phyloP scores from a whole-genome alignment of 2,329 filamentous ascomycete genomes.

The Hypomyces perniciosus region DNA sequence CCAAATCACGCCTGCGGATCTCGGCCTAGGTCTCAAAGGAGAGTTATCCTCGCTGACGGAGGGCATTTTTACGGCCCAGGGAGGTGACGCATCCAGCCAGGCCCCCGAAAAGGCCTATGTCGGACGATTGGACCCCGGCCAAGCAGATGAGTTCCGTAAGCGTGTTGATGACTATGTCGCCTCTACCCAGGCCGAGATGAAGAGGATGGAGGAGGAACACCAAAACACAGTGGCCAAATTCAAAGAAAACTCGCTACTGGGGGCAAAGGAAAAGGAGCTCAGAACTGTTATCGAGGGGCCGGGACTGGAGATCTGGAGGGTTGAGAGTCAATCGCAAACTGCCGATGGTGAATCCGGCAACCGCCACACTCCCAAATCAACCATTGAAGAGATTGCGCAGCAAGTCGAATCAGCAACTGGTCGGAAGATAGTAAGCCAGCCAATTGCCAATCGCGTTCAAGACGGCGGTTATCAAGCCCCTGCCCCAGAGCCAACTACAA shows the following conservation, averaged over 20 bases:
- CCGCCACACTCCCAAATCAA: slow-evolving; percentile 39
- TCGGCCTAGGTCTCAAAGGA: slow-evolving; percentile 79
- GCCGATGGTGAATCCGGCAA: slow-evolving; percentile 40
- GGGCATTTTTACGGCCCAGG: slow-evolving; percentile 70
- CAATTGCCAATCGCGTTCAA: slow-evolving; percentile 64
- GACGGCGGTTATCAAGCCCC: slow-evolving; percentile 70
- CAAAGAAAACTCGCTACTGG: slow-evolving; percentile 62
- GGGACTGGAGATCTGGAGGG: slow-evolving; percentile 55
- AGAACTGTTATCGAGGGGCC: slow-evolving; percentile 57
- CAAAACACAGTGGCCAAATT: slow-evolving; percentile 68
- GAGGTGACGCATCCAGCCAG: slow-evolving; percentile 40
- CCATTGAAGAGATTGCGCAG: slow-evolving; percentile 66
- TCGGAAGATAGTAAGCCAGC: slow-evolving; percentile 58
- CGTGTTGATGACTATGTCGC: slow-evolving; percentile 67
- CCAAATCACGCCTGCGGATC: slow-evolving; percentile 80
- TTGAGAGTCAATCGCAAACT: slow-evolving; percentile 52
- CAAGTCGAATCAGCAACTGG: slow-evolving; percentile 68
- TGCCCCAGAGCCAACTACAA: slow-evolving; percentile 34
- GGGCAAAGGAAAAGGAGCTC: slow-evolving; percentile 69
- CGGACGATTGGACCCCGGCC: slow-evolving; percentile 61
- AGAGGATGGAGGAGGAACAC: slow-evolving; percentile 76
- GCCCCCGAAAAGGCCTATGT: slow-evolving; percentile 54
- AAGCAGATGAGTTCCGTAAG: slow-evolving; percentile 77
- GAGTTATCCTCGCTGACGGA: slow-evolving; percentile 76
- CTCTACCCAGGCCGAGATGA: slow-evolving; percentile 73